Evolutionary conservation across 148 eudicot genomes (phyloP), one percentile per base, ranked within the genome.

Genomic region (Rhododendron griersonianum): DNA sequence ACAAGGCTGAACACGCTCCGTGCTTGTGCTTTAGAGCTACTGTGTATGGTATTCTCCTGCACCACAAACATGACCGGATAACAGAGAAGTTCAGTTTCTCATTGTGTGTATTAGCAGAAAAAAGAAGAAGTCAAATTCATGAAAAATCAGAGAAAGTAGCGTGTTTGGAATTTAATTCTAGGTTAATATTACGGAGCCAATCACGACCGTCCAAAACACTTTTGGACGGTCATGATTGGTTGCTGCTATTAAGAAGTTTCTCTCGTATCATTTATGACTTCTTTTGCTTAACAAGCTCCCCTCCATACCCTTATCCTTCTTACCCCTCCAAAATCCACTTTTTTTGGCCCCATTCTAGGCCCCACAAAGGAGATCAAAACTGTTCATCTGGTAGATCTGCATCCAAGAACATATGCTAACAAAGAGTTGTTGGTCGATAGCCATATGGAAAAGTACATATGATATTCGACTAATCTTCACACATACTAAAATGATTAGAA

Each of bases 21-120:
- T 96, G 90, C 84, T 89, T 92, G 87, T 91, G 90, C 92, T 92
- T 94, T 87, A 92, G 55, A 83, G 99, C 99, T 69, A 97, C 95
- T 65, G 65, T 44, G 85, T 95, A 94, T 23, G 99, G 96, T 89
- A 97, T 93, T 90, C 99, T 95, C 94, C 99, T 97, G 91, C 89
- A 90, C 45, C 50, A 11, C 23, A 11, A 51, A 86, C 21, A 69
- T 73, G 84, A 81, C 3, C 3, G 15, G 79, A 69, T 23, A 25
- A n/a, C 41, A 71, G 7, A 41, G 21, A 35, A 41, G 39, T 5
- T 48, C 47, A 81, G 50, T 45, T 67, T 28, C 18, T 30, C 35
- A 1, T 47, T 83, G 2, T 5, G 7, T 13, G 21, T 65, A 44
- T 41, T 8, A 25, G 14, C 9, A 19, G 21, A 83, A 6, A 83